Percentiles rank a stretch among this genome's conserved stretches.
These are phyloP conservation scores for Penicillium coffeae DNA, from an alignment of 495 filamentous ascomycete species.

Conservation along the genomic window DNA sequence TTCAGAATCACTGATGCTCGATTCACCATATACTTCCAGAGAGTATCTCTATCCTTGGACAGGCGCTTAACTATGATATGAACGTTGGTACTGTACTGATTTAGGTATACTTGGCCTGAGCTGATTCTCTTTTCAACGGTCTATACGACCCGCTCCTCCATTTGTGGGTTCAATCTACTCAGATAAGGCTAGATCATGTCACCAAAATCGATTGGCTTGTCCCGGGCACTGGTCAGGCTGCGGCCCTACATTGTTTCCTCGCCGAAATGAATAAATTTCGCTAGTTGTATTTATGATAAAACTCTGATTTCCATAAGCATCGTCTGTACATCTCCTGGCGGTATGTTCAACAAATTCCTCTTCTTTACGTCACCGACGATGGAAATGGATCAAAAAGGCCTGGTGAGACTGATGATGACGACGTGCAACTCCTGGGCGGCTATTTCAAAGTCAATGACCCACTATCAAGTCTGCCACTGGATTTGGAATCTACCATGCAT, in stretches of 20 bases:
- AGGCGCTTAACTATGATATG: no score
- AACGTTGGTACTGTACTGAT: no score
- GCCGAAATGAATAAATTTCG: background rate
- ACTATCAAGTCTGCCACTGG: background rate
- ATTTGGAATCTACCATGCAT: background rate
- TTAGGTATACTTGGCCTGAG: no score
- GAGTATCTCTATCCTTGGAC: no score
- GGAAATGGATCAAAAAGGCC: background rate
- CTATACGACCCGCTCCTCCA: no score
- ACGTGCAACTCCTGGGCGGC: slow-evolving; percentile 1
- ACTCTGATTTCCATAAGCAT: no score
- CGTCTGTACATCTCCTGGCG: background rate
- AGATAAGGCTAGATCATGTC: no score
- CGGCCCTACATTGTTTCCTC: background rate
- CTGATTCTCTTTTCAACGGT: no score
- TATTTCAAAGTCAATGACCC: background rate
- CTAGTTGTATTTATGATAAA: background rate
- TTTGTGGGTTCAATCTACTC: no score
- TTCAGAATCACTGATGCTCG: no score
- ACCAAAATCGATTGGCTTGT: background rate
- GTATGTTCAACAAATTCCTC: background rate
- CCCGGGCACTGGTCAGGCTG: background rate
- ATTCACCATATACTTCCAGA: no score
- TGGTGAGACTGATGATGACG: slow-evolving; percentile 2
- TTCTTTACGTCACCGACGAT: background rate